phyloP scores from a whole-genome alignment of 2,329 filamentous ascomycete genomes.

The Xylaria sp. region DNA sequence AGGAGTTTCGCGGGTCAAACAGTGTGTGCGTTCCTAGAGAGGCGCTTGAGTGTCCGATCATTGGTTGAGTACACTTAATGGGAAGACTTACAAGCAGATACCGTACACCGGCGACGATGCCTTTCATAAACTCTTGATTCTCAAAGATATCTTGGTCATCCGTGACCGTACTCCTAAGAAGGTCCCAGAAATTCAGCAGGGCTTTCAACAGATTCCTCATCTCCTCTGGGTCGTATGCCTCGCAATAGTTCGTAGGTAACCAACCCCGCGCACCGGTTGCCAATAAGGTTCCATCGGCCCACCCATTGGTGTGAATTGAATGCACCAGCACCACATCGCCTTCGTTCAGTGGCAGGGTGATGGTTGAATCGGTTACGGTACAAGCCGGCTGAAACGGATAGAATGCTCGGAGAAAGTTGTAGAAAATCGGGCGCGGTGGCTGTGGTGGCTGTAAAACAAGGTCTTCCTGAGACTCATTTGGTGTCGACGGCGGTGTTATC shows the following conservation, averaged over 20 bases:
- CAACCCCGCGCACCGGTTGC: slow-evolving; percentile 87
- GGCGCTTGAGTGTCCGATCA: slow-evolving; percentile 1
- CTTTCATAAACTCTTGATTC: slow-evolving; percentile 92
- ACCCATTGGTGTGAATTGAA: slow-evolving; percentile 96
- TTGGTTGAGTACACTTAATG: background rate
- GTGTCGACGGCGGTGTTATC: slow-evolving; percentile 79
- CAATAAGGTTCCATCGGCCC: slow-evolving; percentile 93
- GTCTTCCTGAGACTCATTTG: slow-evolving; percentile 69
- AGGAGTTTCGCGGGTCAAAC: slow-evolving; percentile 79
- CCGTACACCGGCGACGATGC: slow-evolving; percentile 90
- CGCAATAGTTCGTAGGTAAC: slow-evolving; percentile 98
- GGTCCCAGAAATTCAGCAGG: slow-evolving; percentile 89
- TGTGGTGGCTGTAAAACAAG: slow-evolving; percentile 51
- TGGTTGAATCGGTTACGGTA: slow-evolving; percentile 78
- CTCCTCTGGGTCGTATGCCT: slow-evolving; percentile 87
- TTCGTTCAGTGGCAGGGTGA: slow-evolving; percentile 86
- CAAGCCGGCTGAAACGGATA: slow-evolving; percentile 87
- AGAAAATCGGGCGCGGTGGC: slow-evolving; percentile 70
- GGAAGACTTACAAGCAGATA: slow-evolving; percentile 76
- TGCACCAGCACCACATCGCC: slow-evolving; percentile 94
- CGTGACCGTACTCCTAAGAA: slow-evolving; percentile 77
- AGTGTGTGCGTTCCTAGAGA: slow-evolving; percentile 80
- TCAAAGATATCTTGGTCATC: slow-evolving; percentile 80
- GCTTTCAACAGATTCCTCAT: slow-evolving; percentile 86
- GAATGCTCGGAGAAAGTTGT: slow-evolving; percentile 93